phyloP scores from a whole-genome alignment of 345 rosid genomes.

The Anacardium occidentale region DNA sequence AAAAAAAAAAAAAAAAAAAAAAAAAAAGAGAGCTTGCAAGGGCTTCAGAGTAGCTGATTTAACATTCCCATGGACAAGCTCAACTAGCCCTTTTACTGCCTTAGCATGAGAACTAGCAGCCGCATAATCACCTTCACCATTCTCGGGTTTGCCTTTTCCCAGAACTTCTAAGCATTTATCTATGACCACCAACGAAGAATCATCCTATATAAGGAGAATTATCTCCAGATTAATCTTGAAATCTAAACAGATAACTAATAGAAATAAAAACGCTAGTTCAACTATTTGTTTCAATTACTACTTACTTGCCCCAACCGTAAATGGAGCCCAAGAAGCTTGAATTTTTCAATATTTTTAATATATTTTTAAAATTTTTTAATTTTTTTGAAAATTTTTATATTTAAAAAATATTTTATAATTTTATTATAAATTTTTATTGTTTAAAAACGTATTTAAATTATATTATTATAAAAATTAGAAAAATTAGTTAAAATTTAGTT shows the following conservation, averaged over 20 bases:
- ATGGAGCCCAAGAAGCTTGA: slow-evolving; percentile 64
- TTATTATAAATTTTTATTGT: no score
- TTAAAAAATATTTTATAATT: no score
- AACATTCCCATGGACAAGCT: slow-evolving; percentile 54
- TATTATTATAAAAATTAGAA: no score
- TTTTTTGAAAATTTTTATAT: no score
- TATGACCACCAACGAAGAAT: slow-evolving; percentile 67
- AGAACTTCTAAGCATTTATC: slow-evolving; percentile 51
- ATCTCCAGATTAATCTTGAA: slow-evolving; percentile 39
- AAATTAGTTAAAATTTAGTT: no score
- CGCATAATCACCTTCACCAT: slow-evolving; percentile 22
- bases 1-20: not conserved
- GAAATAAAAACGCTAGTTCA: slow-evolving; percentile 1
- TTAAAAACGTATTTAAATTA: no score
- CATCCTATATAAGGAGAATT: slow-evolving; percentile 67
- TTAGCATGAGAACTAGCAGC: slow-evolving; percentile 42
- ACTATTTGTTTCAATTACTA: not conserved
- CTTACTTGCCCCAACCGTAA: slow-evolving; percentile 68
- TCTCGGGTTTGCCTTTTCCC: slow-evolving; percentile 27
- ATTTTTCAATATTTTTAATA: no score
- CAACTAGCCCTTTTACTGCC: slow-evolving; percentile 65
- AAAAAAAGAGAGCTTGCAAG: not conserved
- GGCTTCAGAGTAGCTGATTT: slow-evolving; percentile 47
- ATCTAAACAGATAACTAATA: not conserved
- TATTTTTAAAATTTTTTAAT: no score